Evolutionary conservation across 2,329 filamentous ascomycete genomes (phyloP), one percentile per base, ranked within the genome.

Genomic region (Phaeosphaeria sp.): DNA sequence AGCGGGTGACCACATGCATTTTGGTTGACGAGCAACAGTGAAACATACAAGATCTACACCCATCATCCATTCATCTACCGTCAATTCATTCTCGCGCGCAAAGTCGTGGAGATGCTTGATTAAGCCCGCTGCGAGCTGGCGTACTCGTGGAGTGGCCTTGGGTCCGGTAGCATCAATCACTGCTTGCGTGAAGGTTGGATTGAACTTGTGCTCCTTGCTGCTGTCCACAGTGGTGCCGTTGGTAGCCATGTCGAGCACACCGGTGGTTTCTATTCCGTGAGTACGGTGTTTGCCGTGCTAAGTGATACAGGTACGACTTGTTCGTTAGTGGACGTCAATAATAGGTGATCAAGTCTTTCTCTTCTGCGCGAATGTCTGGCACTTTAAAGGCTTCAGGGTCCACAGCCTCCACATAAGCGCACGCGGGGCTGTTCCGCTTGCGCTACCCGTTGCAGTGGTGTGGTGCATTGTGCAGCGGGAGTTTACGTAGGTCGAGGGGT

Each of bases 81-180:
- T 91, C 50, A 93, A 85, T 77, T 93, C 89, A 68, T 91, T 87
- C 70, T 93, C 90, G 56, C 90, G 85, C 58, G 87, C 85, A 75
- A 92, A 93, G 77, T 92, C 89, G 80, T 93, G 90, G 55, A 93
- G 81, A 79, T 93, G 90, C 54, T 80, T 82, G 75, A 92, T 87
- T 65, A 92, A 78, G 30, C 85, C 82, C 54, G 82, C 77, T 60
- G 92, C 80, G 66, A 93, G 81, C 66, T 86, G 80, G 58, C 88
- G 83, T 67, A 88, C 83, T 56, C 90, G 83, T 54, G 89, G 85
- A 44, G 83, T 80, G 15, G 87, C 87, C 68, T 90, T 87, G 63
- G 89, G 87, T 47, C 89, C 87, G 81, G 91, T 92, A 64, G 88
- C 84, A 63, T 90, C 85, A 73, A 93, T 83, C 76, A 92, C 89